Conservation (phyloP, 306 rosid species). For the Dalbergia cochinchinensis region DNA sequence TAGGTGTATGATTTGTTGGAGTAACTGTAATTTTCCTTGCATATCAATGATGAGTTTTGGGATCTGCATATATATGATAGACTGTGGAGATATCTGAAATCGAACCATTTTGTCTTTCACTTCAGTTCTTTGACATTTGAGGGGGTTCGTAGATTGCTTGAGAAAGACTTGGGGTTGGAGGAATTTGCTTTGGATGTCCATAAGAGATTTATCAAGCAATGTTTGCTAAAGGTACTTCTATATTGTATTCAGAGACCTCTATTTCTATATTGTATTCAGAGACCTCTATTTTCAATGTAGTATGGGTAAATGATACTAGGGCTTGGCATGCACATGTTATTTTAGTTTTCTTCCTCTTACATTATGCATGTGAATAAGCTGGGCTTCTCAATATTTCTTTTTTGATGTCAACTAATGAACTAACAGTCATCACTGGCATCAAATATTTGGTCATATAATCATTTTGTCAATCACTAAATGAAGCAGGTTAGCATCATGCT, state of each 20-base stretch:
- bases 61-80: not conserved
- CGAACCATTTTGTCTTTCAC: slow-evolving; percentile 2
- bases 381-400: not conserved
- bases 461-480: not conserved
- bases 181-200: slow-evolving; percentile 79
- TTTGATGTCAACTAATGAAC: not conserved
- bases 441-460: not conserved
- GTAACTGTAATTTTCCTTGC: slow-evolving; percentile 5
- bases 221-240: slow-evolving; percentile 67
- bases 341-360: too few relatives aligned
- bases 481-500: not conserved
- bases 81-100: not conserved
- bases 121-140: slow-evolving; percentile 93
- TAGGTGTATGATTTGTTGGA: not conserved
- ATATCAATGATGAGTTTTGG: not conserved
- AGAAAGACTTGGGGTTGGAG: slow-evolving; percentile 80
- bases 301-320: slow-evolving; percentile 8
- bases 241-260: too few relatives aligned
- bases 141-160: slow-evolving; percentile 93
- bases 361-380: not conserved
- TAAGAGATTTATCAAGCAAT: slow-evolving; percentile 83
- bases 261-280: not conserved
- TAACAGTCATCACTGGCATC: not conserved
- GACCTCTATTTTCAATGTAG: not conserved
- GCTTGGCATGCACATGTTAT: not conserved